Evolutionary conservation across 371 early-diverging fungal species (phyloP), one percentile per base, ranked within the genome.

Genomic region (Rhizopus microsporus): DNA sequence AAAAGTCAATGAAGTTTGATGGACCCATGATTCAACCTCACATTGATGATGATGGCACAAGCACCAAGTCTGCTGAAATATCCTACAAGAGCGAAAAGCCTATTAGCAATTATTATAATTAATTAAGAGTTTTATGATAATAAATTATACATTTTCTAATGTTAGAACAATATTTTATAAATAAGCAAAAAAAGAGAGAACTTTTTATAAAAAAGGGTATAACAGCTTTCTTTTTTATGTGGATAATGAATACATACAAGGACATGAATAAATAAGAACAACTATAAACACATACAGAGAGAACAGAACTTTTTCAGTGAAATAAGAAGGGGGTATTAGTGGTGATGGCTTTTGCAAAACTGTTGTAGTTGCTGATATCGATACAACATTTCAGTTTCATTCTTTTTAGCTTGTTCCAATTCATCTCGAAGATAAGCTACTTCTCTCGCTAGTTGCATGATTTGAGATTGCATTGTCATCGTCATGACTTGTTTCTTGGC

Each of bases 401-500:
- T 63, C 12, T 58, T 53, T 50, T 44, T 53, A 6, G 58, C 44
- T 23, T 38, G 43, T 44, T 7, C 13, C 31, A 63, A 33, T 5
- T 63, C 59, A 12, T 54, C 44, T 33, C 53, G 47, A 35, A 63
- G 54, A 17, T 10, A 37, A 16, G 44, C 50, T 16, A 63, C 59
- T 32, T 63, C 59, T 30, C 59, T 57, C 38, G 63, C 59, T 50
- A 63, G 63, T 17, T 58, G 59, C 54, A 63, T 58, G 15, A 63
- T 63, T 13, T 59, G 54, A 5, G 58, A 44, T 31, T 63, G 63
- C 63, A 63, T 63, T 33, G 63, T 49, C 38, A 58, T 43, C 30
- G 59, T 58, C 44, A 63, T 33, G 15, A 49, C 57, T 33, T 58
- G 63, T 65, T 85, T 85, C 59, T 85, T 85, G 34, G 84, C 84